Percentiles rank a stretch among this genome's conserved stretches.
phyloP scores from a whole-genome alignment of 106 monocot genomes.

The Phalaenopsis aphrodite region DNA sequence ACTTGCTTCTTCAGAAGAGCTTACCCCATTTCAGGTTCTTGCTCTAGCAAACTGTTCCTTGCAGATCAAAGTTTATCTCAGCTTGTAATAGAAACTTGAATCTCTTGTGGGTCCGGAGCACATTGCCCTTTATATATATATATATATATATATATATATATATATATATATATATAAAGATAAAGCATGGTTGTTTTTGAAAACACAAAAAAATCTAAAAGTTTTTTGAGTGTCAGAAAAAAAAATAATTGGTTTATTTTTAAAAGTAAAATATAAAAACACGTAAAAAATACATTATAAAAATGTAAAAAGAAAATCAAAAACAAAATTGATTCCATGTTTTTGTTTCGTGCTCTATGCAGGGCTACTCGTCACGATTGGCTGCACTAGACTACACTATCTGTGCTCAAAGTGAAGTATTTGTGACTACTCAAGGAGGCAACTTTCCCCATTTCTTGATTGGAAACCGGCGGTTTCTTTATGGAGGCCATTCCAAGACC shows the following conservation, averaged over 20 bases:
- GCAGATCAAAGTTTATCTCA: not conserved
- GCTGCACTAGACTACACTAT: constrained; percentile 98
- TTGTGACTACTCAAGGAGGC: constrained; percentile 94
- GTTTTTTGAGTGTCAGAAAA: too few species aligned
- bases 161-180: too few species aligned
- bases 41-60: not conserved
- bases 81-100: not conserved
- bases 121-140: too few species aligned
- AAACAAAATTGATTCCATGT: too few species aligned
- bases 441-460: constrained; percentile 97
- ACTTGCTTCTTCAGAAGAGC: constrained; percentile 72
- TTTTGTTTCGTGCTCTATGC: constrained; percentile 8
- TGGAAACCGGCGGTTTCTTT: constrained; percentile 76
- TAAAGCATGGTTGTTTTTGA: too few species aligned
- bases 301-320: too few species aligned
- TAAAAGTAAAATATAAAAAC: too few species aligned
- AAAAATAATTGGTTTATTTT: too few species aligned
- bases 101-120: not conserved
- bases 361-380: constrained; percentile 86
- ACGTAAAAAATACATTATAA: too few species aligned
- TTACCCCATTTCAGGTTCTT: constrained; percentile 78
- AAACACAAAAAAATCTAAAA: too few species aligned
- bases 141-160: too few species aligned
- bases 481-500: constrained; percentile 80
- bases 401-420: constrained; percentile 78